phyloP scores from a whole-genome alignment of 2,329 filamentous ascomycete species.

The Clarireedia sp. region DNA sequence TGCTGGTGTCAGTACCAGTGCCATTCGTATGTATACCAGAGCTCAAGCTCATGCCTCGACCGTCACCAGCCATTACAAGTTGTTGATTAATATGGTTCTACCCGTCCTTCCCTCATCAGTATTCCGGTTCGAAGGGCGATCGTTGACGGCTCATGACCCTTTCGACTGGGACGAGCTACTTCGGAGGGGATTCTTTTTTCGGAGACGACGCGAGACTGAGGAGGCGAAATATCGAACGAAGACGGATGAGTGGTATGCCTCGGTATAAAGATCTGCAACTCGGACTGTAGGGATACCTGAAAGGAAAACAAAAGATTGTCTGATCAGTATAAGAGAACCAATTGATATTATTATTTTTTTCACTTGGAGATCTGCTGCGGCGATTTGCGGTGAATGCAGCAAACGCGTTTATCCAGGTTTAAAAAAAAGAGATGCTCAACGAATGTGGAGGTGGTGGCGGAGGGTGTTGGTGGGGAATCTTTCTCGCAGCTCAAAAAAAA shows the following conservation, averaged over 20 bases:
- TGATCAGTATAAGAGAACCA: conserved; percentile 4
- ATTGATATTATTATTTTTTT: background rate
- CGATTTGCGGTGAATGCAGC: conserved; percentile 5
- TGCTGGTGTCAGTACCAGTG: conserved; percentile 9
- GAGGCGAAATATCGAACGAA: background rate
- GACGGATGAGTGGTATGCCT: background rate
- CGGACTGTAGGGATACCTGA: conserved; percentile 1
- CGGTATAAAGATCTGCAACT: background rate
- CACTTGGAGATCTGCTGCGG: background rate
- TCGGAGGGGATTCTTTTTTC: background rate
- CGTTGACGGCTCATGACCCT: conserved; percentile 16
- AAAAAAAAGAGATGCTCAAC: background rate
- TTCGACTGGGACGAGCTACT: conserved; percentile 1
- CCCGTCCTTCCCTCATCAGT: conserved; percentile 27
- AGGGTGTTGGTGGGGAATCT: conserved; percentile 8
- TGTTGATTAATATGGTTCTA: conserved; percentile 16
- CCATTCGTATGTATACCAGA: conserved; percentile 11
- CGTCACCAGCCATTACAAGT: conserved; percentile 27
- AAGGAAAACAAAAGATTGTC: background rate
- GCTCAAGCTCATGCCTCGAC: conserved; percentile 20
- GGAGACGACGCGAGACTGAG: background rate
- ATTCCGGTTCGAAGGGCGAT: conserved; percentile 17
- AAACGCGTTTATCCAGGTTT: background rate
- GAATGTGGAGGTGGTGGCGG: conserved; percentile 7
- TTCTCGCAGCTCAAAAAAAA: conserved; percentile 2